Percentiles rank a stretch among this genome's conserved stretches.
Evolutionary conservation across 345 rosid species (phyloP).

Genomic region (Syzygium aqueum): DNA sequence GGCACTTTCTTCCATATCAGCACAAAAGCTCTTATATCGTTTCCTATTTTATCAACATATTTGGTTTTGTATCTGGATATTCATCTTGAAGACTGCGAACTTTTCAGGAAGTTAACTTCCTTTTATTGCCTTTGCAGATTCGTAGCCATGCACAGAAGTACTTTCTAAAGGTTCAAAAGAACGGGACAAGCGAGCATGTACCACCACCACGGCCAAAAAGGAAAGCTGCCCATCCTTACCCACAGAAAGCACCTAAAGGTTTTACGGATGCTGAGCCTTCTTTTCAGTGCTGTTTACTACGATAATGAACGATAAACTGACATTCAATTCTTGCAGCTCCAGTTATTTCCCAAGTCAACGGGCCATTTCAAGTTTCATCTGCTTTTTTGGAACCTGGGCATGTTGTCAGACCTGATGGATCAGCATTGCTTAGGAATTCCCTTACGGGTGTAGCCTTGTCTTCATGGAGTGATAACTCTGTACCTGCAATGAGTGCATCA

Average conservation of each 20-base stretch:
- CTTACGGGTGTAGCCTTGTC: slow-evolving; percentile 24
- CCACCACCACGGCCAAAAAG: slow-evolving; percentile 98
- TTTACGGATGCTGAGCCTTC: not conserved
- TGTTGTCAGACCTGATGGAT: slow-evolving; percentile 32
- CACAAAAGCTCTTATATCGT: not conserved
- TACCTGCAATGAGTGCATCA: slow-evolving; percentile 19
- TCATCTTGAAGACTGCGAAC: not conserved
- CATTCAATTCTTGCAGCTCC: slow-evolving; percentile 22
- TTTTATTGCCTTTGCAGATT: slow-evolving; percentile 38
- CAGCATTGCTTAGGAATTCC: slow-evolving; percentile 33
- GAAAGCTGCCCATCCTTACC: slow-evolving; percentile 91
- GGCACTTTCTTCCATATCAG: not conserved
- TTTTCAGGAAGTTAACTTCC: not conserved
- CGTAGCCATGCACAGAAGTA: slow-evolving; percentile 97
- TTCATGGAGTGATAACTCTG: slow-evolving; percentile 39
- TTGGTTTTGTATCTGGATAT: not conserved
- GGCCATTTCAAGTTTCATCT: slow-evolving; percentile 39
- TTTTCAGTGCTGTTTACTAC: not conserved
- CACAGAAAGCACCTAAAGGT: slow-evolving; percentile 86
- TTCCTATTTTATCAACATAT: not conserved
- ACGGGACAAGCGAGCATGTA: slow-evolving; percentile 71
- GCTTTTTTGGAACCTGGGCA: slow-evolving; percentile 38
- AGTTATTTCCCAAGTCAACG: slow-evolving; percentile 28
- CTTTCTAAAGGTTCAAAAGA: slow-evolving; percentile 87
- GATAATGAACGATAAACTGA: not conserved